phyloP scores from a whole-genome alignment of 495 filamentous ascomycete genomes.

The Penicillium egyptiacum region DNA sequence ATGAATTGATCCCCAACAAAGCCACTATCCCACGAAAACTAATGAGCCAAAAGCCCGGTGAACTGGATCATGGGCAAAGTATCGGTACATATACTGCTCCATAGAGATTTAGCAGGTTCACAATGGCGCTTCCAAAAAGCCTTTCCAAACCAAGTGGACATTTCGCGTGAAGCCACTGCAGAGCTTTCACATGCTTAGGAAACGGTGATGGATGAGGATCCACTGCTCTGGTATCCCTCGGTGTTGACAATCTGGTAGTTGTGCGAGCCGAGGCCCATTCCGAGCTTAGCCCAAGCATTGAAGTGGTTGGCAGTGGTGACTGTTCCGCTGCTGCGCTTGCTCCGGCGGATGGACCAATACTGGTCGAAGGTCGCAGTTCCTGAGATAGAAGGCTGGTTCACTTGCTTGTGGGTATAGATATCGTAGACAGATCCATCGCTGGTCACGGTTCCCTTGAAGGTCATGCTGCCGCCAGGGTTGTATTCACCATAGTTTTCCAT shows the following conservation, averaged over 20 bases:
- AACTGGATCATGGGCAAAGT: neutral
- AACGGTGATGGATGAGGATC: conserved; percentile 52
- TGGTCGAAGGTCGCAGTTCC: conserved; percentile 62
- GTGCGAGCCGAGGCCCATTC: conserved; percentile 52
- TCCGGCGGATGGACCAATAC: conserved; percentile 59
- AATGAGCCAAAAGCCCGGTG: neutral
- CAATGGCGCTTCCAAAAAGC: neutral
- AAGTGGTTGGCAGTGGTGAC: conserved; percentile 60
- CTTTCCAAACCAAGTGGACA: neutral
- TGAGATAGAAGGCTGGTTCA: conserved; percentile 59
- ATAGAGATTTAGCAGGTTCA: neutral
- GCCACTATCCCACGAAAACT: neutral
- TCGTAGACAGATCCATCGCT: conserved; percentile 64
- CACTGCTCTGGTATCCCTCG: conserved; percentile 59
- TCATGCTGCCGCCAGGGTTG: conserved; percentile 49
- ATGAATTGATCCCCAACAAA: neutral
- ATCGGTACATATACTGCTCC: neutral
- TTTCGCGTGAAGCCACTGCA: neutral
- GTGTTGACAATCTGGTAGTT: conserved; percentile 63
- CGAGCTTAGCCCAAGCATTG: conserved; percentile 54
- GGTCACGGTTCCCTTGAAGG: conserved; percentile 53
- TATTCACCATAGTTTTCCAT: conserved; percentile 58
- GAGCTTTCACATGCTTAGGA: conserved; percentile 7
- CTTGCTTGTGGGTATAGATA: conserved; percentile 58
- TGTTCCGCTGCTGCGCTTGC: conserved; percentile 54